phyloP scores from a whole-genome alignment of 2,329 filamentous ascomycete genomes.

The Sclerotinia subarctica region DNA sequence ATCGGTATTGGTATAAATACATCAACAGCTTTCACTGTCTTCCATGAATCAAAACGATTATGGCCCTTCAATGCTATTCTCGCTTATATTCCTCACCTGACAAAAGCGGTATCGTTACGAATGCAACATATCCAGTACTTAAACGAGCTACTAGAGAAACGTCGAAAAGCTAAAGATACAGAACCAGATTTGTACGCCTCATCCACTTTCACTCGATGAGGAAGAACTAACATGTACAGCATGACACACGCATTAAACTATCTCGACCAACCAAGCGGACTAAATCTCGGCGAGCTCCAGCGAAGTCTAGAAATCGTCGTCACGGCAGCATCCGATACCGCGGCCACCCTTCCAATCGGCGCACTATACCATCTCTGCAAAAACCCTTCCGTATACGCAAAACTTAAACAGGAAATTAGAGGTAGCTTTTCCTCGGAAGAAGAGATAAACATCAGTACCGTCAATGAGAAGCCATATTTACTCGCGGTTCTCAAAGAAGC shows the following conservation, averaged over 20 bases:
- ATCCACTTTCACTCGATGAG: too few relatives aligned
- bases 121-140: neutral
- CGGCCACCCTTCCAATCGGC: neutral
- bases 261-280: neutral
- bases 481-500: neutral
- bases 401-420: neutral
- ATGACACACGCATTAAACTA: neutral
- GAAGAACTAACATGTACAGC: neutral
- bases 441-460: neutral
- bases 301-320: neutral
- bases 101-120: neutral
- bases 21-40: neutral
- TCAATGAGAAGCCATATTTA: neutral
- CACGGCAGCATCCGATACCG: neutral
- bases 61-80: neutral
- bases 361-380: neutral
- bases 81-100: neutral
- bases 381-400: neutral
- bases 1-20: conserved; percentile 6
- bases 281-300: neutral
- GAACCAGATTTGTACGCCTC: neutral
- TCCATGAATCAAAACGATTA: neutral
- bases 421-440: neutral
- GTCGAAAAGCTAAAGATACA: neutral
- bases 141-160: neutral